Percentiles rank a stretch among this genome's conserved stretches.
These are phyloP conservation scores for Boletus subparvulus DNA, from an alignment of 768 basidiomycete genomes.

Conservation along the genomic window DNA sequence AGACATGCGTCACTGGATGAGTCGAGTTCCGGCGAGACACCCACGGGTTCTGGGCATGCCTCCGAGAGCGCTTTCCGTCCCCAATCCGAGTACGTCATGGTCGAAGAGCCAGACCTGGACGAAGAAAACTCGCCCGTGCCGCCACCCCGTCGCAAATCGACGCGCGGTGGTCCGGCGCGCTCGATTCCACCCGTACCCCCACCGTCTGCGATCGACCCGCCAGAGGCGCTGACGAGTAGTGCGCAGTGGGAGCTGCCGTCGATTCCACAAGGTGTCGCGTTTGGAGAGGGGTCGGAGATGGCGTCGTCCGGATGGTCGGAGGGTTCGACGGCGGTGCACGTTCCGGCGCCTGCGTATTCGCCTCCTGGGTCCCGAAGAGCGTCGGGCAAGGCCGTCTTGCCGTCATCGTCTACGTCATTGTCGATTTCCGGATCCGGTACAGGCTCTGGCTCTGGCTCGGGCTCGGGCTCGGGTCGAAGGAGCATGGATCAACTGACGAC, in stretches of 20 bases:
- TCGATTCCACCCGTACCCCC: constrained; percentile 37
- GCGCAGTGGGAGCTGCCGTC: constrained; percentile 67
- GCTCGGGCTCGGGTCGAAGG: not conserved
- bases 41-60: not conserved
- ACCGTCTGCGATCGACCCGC: constrained; percentile 35
- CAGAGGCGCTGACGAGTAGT: constrained; percentile 39
- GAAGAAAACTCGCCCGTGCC: constrained; percentile 30
- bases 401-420: constrained; percentile 10
- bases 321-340: constrained; percentile 41
- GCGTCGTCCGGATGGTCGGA: constrained; percentile 64
- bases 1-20: constrained; percentile 41
- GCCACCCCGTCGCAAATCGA: constrained; percentile 43
- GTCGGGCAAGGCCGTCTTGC: constrained; percentile 4
- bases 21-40: constrained; percentile 8
- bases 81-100: constrained; percentile 62
- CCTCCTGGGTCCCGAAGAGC: constrained; percentile 10
- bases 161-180: constrained; percentile 22
- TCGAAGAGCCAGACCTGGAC: constrained; percentile 44
- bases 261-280: constrained; percentile 55
- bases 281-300: constrained; percentile 46
- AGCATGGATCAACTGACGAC: constrained; percentile 41
- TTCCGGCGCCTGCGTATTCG: constrained; percentile 20
- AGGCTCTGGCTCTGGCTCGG: not conserved
- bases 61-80: constrained; percentile 9
- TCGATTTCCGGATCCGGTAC: not conserved